A percentile compares a stretch with the other conserved stretches of the same genome.
Evolutionary conservation across 495 filamentous ascomycete species (phyloP).

Genomic region (Lentithecium fluviatile): DNA sequence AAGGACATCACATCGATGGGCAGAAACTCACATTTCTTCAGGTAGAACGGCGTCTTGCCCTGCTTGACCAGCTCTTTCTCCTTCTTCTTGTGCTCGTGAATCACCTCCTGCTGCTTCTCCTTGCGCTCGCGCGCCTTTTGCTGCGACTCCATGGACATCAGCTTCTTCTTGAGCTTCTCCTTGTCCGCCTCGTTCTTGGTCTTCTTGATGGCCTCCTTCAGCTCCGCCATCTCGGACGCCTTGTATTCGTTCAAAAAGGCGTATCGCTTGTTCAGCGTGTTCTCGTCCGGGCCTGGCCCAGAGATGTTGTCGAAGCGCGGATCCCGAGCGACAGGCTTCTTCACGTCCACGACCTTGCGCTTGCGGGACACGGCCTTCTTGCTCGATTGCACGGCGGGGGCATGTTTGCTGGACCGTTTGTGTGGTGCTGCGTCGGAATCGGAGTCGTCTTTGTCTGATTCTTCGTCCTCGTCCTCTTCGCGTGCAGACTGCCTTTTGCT

Average conservation of each 20-base stretch:
- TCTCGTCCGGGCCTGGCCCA: constrained; percentile 52
- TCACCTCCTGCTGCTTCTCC: constrained; percentile 62
- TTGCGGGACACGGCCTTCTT: constrained; percentile 78
- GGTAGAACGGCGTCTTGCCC: constrained; percentile 90
- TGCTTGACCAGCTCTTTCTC: constrained; percentile 75
- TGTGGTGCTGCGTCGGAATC: constrained; percentile 28
- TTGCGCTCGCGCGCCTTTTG: constrained; percentile 66
- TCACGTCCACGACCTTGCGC: constrained; percentile 64
- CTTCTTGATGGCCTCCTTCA: constrained; percentile 64
- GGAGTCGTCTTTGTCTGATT: constrained; percentile 44
- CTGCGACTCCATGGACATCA: constrained; percentile 54
- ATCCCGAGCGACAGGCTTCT: constrained; percentile 61
- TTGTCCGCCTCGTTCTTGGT: constrained; percentile 62
- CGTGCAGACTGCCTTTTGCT: not conserved
- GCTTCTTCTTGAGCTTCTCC: constrained; percentile 64
- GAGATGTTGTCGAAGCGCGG: constrained; percentile 76
- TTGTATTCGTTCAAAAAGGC: constrained; percentile 84
- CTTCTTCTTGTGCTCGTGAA: constrained; percentile 69
- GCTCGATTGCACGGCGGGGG: constrained; percentile 74
- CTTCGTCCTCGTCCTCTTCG: constrained; percentile 21
- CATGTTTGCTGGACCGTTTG: constrained; percentile 77
- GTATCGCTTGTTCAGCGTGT: constrained; percentile 65
- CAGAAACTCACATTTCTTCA: constrained; percentile 61
- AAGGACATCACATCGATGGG: no score
- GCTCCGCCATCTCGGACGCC: constrained; percentile 69